Evolutionary conservation across 23 red algal species (phyloP).

Genomic region (Pyropia haitanensis): DNA sequence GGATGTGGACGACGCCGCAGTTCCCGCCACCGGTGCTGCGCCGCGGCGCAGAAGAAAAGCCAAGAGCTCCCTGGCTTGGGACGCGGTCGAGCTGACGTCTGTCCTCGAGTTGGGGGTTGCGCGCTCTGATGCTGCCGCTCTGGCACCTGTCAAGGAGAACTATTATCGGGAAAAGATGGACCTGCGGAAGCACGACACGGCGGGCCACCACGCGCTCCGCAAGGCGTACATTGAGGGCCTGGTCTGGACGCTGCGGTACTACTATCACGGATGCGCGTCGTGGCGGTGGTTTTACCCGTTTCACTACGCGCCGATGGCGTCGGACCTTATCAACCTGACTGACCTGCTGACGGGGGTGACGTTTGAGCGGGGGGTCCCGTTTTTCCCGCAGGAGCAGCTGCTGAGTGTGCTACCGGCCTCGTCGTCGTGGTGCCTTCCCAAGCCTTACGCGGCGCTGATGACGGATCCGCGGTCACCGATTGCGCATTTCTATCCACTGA

Average conservation of each 20-base stretch:
- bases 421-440: slow-evolving; percentile 67
- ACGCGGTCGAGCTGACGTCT: background rate
- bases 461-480: slow-evolving; percentile 50
- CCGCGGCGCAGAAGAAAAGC: too few relatives aligned
- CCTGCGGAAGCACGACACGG: slow-evolving; percentile 5
- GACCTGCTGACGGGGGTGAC: slow-evolving; percentile 26
- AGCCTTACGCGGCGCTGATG: slow-evolving; percentile 67
- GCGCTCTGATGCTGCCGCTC: slow-evolving; percentile 7
- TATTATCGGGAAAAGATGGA: slow-evolving; percentile 76
- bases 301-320: slow-evolving; percentile 90
- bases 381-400: slow-evolving; percentile 77
- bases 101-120: slow-evolving; percentile 6
- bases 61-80: too few relatives aligned
- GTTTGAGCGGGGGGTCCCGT: slow-evolving; percentile 43
- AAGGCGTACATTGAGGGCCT: slow-evolving; percentile 71
- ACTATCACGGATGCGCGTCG: slow-evolving; percentile 60
- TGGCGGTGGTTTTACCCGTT: slow-evolving; percentile 98
- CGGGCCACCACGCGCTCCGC: slow-evolving; percentile 13
- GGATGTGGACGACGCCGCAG: too few relatives aligned
- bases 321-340: slow-evolving; percentile 63
- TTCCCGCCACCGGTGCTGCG: too few relatives aligned
- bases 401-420: slow-evolving; percentile 70
- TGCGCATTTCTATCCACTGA: slow-evolving; percentile 65
- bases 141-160: slow-evolving; percentile 26
- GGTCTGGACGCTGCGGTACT: slow-evolving; percentile 82